A percentile compares a stretch with the other conserved stretches of the same genome.
These are phyloP conservation scores for Podospora anserina DNA, from an alignment of 495 filamentous ascomycete genomes.

Conservation along the genomic window DNA sequence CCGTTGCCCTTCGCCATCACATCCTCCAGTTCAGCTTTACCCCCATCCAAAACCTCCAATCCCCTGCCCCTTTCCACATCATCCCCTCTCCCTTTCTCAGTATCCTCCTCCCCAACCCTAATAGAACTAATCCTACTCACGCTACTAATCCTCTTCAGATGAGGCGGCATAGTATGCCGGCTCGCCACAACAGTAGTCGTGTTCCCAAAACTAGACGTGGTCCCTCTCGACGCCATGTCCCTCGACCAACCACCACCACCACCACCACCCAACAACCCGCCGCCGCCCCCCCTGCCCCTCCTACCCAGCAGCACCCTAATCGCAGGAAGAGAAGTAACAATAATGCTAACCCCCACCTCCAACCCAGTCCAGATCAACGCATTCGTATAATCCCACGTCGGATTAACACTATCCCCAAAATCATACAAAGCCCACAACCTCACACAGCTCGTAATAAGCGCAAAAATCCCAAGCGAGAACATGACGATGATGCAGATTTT, in stretches of 20 bases:
- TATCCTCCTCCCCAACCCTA: constrained; percentile 2
- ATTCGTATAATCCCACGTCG: constrained; percentile 43
- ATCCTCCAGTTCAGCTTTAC: constrained; percentile 4
- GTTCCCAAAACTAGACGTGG: constrained; percentile 20
- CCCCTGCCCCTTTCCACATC: neutral
- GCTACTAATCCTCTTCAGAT: constrained; percentile 18
- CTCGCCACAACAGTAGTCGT: constrained; percentile 12
- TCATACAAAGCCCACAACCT: constrained; percentile 34
- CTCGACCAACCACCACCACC: neutral
- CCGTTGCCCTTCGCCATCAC: neutral
- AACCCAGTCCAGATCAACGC: constrained; percentile 38
- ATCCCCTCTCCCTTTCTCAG: neutral
- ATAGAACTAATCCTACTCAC: constrained; percentile 21
- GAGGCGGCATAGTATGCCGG: constrained; percentile 14
- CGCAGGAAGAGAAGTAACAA: constrained; percentile 38
- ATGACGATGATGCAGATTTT: constrained; percentile 41
- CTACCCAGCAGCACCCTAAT: constrained; percentile 30
- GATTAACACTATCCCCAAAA: constrained; percentile 37
- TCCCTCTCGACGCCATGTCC: constrained; percentile 4
- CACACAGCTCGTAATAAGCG: constrained; percentile 39
- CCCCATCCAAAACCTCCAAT: neutral
- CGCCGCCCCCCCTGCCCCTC: neutral
- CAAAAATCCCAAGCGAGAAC: constrained; percentile 46
- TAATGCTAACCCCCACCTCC: constrained; percentile 40
- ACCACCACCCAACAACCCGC: neutral